Evolutionary conservation across 169 alveolate genomes (phyloP), one percentile per base, ranked within the genome.

Genomic region (Babesia caballi): DNA sequence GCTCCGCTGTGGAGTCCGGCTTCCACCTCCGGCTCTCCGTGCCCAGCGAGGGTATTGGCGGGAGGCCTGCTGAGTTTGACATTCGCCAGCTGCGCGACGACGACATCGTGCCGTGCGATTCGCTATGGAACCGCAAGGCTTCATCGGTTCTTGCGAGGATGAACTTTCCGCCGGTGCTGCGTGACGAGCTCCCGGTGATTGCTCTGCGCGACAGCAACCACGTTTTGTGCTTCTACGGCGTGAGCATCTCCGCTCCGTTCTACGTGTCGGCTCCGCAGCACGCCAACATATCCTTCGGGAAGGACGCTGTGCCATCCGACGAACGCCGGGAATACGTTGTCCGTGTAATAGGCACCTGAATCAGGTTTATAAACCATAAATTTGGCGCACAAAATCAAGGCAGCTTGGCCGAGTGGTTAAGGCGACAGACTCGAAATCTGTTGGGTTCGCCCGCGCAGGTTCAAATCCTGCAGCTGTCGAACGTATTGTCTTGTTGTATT

Each of bases 371-470:
- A 19, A 73, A 46, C 40, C 44, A n/a, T 21, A 66, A 41, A 56
- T 53, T 44, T n/a, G 35, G 63, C 38, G 19, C 63, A 0, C 12
- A 9, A 8, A 7, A 19, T 28, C 57, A n/a, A 71, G 93, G 90
- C 93, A 89, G 93, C 85, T 85, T 89, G 93, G 89, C 93, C 93
- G 93, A 88, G 93, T 88, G 93, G 93, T 88, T 88, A 88, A 88
- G 93, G 93, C 88, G 93, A 85, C 90, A 83, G 93, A 89, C 93
- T 89, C 91, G 93, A 89, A 89, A 89, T 89, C 93, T 83, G 90
- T 86, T 95, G 98, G 98, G 98, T 91, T 94, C 94, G 92, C 98
- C 98, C 97, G 98, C 98, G 97, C 96, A 95, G 98, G 98, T 95
- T 95, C 98, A 92, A 95, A 94, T 92, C 98, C 98, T 95, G 98